Percentiles rank a stretch among this genome's conserved stretches.
phyloP scores from a whole-genome alignment of 1,284 basidiomycete genomes.

The Schizopora paradoxa region DNA sequence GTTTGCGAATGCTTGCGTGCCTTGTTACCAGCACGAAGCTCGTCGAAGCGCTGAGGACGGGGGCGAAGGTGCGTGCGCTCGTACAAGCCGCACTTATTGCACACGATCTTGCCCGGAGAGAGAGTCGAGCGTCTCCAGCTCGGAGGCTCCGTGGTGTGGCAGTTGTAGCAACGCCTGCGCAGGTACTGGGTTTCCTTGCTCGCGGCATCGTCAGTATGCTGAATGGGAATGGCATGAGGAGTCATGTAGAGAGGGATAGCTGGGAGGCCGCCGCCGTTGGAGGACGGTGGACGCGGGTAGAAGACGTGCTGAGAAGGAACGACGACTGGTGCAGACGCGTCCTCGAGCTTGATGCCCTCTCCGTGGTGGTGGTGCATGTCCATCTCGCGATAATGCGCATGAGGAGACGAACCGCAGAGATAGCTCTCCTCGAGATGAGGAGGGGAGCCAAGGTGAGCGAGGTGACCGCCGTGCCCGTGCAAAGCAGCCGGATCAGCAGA shows the following conservation, averaged over 20 bases:
- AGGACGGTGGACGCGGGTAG: conserved; percentile 28
- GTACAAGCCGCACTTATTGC: conserved; percentile 85
- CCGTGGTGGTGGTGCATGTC: too few relatives aligned
- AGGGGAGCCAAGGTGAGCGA: conserved; percentile 13
- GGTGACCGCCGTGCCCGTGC: conserved; percentile 18
- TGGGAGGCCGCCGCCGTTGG: conserved; percentile 23
- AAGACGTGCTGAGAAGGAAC: conserved; percentile 50
- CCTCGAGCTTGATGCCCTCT: conserved; percentile 60
- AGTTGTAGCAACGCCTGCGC: conserved; percentile 79
- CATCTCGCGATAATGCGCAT: conserved; percentile 41
- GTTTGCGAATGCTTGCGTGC: conserved; percentile 57
- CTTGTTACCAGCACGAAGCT: conserved; percentile 76
- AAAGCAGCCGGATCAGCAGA: conserved; percentile 29
- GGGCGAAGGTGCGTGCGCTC: conserved; percentile 79
- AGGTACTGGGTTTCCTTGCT: conserved; percentile 84
- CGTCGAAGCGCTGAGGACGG: conserved; percentile 76
- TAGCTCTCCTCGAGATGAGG: conserved; percentile 24
- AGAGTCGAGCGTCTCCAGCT: conserved; percentile 80
- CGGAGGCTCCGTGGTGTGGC: conserved; percentile 81
- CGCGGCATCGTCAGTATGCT: conserved; percentile 82
- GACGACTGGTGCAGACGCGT: conserved; percentile 45
- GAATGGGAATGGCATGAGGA: conserved; percentile 60
- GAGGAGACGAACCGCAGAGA: conserved; percentile 40
- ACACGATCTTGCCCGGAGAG: conserved; percentile 84
- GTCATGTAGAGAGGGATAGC: conserved; percentile 40